These are phyloP conservation scores for Backusella liffmaniae DNA, from an alignment of 192 early-diverging fungal genomes.

Conservation along the genomic window DNA sequence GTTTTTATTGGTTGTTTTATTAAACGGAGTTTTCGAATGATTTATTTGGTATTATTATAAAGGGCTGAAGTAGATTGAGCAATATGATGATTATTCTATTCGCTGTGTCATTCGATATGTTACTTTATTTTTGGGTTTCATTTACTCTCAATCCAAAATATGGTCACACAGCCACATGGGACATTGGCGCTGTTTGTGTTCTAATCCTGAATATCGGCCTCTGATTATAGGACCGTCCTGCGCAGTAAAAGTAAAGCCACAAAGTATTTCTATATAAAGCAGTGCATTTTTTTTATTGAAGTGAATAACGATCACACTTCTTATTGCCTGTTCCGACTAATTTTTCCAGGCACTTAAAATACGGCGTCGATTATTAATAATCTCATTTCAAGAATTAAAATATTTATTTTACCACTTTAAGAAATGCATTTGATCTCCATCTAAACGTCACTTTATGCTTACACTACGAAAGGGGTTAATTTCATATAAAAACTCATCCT, in stretches of 20 bases:
- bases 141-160: neutral
- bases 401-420: neutral
- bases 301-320: neutral
- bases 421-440: neutral
- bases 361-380: neutral
- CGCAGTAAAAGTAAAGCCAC: neutral
- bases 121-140: neutral
- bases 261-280: neutral
- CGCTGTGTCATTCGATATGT: neutral
- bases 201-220: neutral
- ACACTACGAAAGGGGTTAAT: neutral
- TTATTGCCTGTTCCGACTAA: neutral
- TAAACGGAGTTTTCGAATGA: neutral
- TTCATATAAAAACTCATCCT: no score
- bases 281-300: neutral
- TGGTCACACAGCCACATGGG: no score
- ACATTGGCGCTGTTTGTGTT: neutral
- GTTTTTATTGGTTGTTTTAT: neutral
- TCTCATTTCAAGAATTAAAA: neutral
- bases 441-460: neutral
- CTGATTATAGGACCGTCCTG: neutral
- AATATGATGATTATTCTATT: no score
- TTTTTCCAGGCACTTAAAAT: neutral
- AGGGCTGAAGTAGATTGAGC: neutral
- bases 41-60: neutral